Percentiles rank a stretch among this genome's conserved stretches.
Evolutionary conservation across 1,284 basidiomycete genomes (phyloP).

Genomic region (Erythrobasidium hasegawianum): DNA sequence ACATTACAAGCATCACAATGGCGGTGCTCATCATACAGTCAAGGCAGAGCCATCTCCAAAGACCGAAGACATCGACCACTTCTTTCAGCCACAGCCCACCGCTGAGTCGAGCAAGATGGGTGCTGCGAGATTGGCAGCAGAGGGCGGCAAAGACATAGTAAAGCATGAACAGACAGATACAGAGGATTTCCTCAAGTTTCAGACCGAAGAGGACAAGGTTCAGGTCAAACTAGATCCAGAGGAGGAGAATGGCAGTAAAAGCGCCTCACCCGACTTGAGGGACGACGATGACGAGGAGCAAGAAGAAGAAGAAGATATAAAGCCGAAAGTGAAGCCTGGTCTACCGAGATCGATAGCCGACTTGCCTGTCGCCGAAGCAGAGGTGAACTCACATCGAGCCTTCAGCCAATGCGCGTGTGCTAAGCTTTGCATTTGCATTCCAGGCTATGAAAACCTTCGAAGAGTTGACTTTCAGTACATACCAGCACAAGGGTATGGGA

Average conservation of each 20-base stretch:
- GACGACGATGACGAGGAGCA: slow-evolving; percentile 35
- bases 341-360: slow-evolving; percentile 61
- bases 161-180: background rate
- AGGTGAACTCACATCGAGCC: slow-evolving; percentile 38
- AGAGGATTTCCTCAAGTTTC: slow-evolving; percentile 24
- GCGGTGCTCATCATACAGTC: too few species aligned
- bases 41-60: too few species aligned
- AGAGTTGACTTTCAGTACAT: slow-evolving; percentile 15
- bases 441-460: slow-evolving; percentile 31
- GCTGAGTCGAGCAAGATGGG: background rate
- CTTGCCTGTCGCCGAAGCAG: slow-evolving; percentile 68
- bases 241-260: slow-evolving; percentile 6
- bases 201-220: slow-evolving; percentile 37
- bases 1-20: too few species aligned
- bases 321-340: slow-evolving; percentile 27
- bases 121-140: background rate
- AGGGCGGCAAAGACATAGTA: background rate
- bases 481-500: slow-evolving; percentile 78
- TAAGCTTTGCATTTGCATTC: background rate
- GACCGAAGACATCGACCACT: too few species aligned
- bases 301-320: slow-evolving; percentile 27
- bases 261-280: background rate
- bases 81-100: background rate
- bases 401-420: background rate
- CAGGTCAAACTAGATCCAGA: slow-evolving; percentile 3